Evolutionary conservation across 2,329 filamentous ascomycete species (phyloP), one percentile per base, ranked within the genome.

Genomic region (Colletotrichum sp.): DNA sequence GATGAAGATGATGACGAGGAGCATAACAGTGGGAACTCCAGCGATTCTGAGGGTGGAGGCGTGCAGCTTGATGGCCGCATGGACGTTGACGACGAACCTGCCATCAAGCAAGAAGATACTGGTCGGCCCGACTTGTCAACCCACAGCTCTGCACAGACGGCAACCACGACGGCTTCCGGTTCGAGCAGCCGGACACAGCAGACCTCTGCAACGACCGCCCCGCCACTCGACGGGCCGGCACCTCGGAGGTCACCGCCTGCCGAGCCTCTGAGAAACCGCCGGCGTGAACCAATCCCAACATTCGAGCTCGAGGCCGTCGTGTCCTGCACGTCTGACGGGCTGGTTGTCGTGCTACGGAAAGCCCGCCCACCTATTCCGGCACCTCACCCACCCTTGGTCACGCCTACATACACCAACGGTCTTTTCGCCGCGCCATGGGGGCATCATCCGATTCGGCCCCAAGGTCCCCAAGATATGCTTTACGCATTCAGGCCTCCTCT

Each of bases 291-390:
- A 1, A 81, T 86, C 8, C 84, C 84, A 4, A 88, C 89, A 2
- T 88, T 95, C 68, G 95, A 98, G 84, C 87, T 98, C 6, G 95
- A 98, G 85, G 95, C 95, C 3, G 95, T 98, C n/a, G 93, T 98
- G 7, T 98, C 95, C 1, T 98, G 95, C 84, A 95, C 95, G 3
- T 98, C 95, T 0, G 95, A 98, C 82, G 95, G 95, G 1, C 87
- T 98, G 1, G 95, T 98, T 4, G 95, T 98, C 9, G 93, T 96
- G 66, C 86, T 98, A 16, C 91, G 95, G 72, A 92, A 91, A 78
- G 95, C 95, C 28, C 91, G 94, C 30, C 93, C 95, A 6, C 89
- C 92, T 9, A 92, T 96, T 63, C 94, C 93, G 5, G 86, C 88
- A 15, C 84, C 89, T 6, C 87, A 92, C 71, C 88, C 89, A 10